Conservation (phyloP, 2,329 filamentous ascomycete species). For the Epichloe sylvatica region DNA sequence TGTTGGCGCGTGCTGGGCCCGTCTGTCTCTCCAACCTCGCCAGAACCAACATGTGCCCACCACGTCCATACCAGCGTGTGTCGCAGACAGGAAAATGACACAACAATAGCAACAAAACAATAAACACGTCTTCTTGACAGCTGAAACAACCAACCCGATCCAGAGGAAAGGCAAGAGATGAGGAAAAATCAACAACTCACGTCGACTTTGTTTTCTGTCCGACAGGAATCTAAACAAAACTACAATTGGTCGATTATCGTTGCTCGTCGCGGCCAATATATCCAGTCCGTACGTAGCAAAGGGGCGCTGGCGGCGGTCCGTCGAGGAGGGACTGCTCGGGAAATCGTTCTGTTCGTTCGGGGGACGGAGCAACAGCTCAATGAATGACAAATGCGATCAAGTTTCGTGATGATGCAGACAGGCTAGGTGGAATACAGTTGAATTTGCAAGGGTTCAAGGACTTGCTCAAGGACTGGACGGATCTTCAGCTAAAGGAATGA, state of each 20-base stretch:
- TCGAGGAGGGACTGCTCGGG: background rate
- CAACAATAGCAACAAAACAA: constrained; percentile 2
- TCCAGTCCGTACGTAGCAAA: too few relatives aligned
- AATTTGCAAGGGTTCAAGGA: constrained; percentile 8
- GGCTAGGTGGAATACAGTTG: background rate
- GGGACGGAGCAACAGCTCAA: background rate
- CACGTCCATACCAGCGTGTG: constrained; percentile 3
- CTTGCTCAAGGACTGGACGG: constrained; percentile 23
- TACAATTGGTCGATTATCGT: too few relatives aligned
- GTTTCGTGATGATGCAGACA: background rate
- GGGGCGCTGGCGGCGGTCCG: background rate
- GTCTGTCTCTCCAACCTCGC: background rate
- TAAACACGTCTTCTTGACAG: background rate
- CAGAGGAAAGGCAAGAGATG: background rate
- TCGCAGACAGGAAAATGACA: constrained; percentile 3
- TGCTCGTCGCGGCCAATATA: too few relatives aligned
- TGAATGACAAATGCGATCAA: background rate
- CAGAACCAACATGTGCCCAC: background rate
- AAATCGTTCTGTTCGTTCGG: background rate
- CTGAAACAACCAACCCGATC: background rate
- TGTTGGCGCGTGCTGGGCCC: background rate
- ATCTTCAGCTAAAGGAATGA: constrained; percentile 21
- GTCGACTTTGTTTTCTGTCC: background rate
- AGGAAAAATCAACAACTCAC: background rate
- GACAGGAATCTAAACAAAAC: background rate